These are phyloP conservation scores for Ustilago nuda DNA, from an alignment of 1,284 basidiomycete genomes.

Conservation along the genomic window DNA sequence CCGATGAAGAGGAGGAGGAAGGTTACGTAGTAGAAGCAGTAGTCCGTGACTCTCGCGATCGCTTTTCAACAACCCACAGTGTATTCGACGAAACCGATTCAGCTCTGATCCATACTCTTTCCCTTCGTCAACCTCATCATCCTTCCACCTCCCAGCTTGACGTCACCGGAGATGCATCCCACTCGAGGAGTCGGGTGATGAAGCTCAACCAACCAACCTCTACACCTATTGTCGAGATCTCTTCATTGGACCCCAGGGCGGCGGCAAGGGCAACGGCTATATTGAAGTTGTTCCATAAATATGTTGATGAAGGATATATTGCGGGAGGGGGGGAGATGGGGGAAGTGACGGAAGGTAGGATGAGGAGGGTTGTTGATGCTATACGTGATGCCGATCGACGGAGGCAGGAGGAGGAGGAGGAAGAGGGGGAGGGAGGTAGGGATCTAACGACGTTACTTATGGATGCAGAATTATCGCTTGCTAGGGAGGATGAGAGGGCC, in stretches of 20 bases:
- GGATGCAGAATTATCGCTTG: slow-evolving; percentile 42
- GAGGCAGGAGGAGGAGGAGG: not conserved
- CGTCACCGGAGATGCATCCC: slow-evolving; percentile 26
- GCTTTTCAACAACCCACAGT: slow-evolving; percentile 16
- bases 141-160: not conserved
- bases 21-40: slow-evolving; percentile 18
- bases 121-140: slow-evolving; percentile 34
- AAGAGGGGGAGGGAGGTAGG: not conserved
- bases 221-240: slow-evolving; percentile 61
- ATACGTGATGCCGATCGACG: slow-evolving; percentile 22
- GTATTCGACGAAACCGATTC: slow-evolving; percentile 6
- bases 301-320: slow-evolving; percentile 62
- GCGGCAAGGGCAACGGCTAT: slow-evolving; percentile 64
- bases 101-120: slow-evolving; percentile 39
- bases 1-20: slow-evolving; percentile 11
- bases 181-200: slow-evolving; percentile 49
- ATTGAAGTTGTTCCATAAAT: slow-evolving; percentile 62
- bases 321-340: slow-evolving; percentile 21
- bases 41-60: slow-evolving; percentile 35
- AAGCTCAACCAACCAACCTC: slow-evolving; percentile 55
- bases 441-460: slow-evolving; percentile 45
- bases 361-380: slow-evolving; percentile 41
- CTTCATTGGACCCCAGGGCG: slow-evolving; percentile 55
- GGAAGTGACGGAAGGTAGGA: slow-evolving; percentile 23
- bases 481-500: slow-evolving; percentile 22